A percentile compares a stretch with the other conserved stretches of the same genome.
phyloP scores from a whole-genome alignment of 495 filamentous ascomycete genomes.

The Penicillium flavigenum region DNA sequence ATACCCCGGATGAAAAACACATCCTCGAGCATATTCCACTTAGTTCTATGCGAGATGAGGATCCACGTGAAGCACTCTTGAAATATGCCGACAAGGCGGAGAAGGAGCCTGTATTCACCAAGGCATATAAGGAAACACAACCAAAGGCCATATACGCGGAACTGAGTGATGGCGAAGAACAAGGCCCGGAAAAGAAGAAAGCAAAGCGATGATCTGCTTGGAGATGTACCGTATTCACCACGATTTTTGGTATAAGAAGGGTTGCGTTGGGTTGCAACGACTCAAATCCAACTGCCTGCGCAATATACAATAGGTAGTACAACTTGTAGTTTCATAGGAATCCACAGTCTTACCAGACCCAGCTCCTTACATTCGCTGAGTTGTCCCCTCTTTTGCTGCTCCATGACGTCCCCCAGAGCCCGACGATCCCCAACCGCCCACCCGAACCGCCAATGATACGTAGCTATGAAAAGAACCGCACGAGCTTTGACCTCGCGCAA shows the following conservation, averaged over 20 bases:
- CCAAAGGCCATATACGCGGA: slow-evolving; percentile 91
- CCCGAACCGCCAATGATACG: slow-evolving; percentile 17
- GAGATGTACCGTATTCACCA: slow-evolving; percentile 8
- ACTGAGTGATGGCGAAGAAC: slow-evolving; percentile 85
- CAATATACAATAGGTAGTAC: background rate
- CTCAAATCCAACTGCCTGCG: background rate
- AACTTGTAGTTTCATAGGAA: background rate
- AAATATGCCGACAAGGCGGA: slow-evolving; percentile 95
- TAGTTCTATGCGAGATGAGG: slow-evolving; percentile 94
- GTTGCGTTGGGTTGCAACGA: background rate
- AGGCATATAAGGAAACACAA: slow-evolving; percentile 89
- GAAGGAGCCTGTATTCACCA: slow-evolving; percentile 91
- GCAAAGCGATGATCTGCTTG: slow-evolving; percentile 39
- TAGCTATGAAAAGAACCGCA: background rate
- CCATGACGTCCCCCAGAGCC: slow-evolving; percentile 24
- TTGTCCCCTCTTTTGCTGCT: slow-evolving; percentile 20
- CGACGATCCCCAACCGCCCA: slow-evolving; percentile 13
- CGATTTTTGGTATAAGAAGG: background rate
- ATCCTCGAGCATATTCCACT: slow-evolving; percentile 84
- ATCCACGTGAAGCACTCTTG: slow-evolving; percentile 88
- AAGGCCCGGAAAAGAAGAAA: slow-evolving; percentile 67
- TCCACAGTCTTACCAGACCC: background rate
- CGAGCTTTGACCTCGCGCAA: slow-evolving; percentile 20
- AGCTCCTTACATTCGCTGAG: slow-evolving; percentile 22
- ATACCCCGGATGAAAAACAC: slow-evolving; percentile 85